Evolutionary conservation across 2,329 filamentous ascomycete species (phyloP).

Genomic region (Fusarium robinianum): DNA sequence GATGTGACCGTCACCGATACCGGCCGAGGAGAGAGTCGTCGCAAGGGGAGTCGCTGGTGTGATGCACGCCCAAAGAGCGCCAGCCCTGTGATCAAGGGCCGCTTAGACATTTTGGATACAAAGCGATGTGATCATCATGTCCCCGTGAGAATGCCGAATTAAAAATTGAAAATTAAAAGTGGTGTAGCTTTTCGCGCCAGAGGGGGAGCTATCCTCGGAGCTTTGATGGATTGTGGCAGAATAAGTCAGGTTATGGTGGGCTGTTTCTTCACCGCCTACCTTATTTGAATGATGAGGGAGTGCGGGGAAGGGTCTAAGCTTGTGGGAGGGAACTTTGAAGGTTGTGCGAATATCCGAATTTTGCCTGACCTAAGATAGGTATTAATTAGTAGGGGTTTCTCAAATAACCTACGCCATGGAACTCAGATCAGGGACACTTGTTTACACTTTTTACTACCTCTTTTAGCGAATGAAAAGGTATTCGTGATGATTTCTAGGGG

Average conservation of each 20-base stretch:
- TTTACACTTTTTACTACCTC: too few relatives aligned
- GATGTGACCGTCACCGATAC: background rate
- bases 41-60: conserved; percentile 1
- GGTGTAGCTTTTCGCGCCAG: too few relatives aligned
- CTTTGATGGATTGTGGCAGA: conserved; percentile 24
- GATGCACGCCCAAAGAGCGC: conserved; percentile 11
- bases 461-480: too few relatives aligned
- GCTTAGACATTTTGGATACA: conserved; percentile 30
- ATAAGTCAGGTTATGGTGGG: conserved; percentile 23
- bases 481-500: too few relatives aligned
- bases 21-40: conserved; percentile 4
- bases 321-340: too few relatives aligned
- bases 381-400: too few relatives aligned
- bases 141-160: conserved; percentile 5
- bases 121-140: conserved; percentile 18
- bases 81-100: conserved; percentile 19
- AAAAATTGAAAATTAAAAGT: conserved; percentile 19
- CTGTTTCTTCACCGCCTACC: conserved; percentile 32
- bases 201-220: conserved; percentile 17
- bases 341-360: too few relatives aligned
- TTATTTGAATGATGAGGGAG: conserved; percentile 2
- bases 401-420: too few relatives aligned
- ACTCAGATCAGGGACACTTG: too few relatives aligned
- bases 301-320: background rate
- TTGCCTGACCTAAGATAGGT: too few relatives aligned